These are phyloP conservation scores for Suhomyces bribrorum DNA, from an alignment of 1,139 yeast species.

Conservation along the genomic window DNA sequence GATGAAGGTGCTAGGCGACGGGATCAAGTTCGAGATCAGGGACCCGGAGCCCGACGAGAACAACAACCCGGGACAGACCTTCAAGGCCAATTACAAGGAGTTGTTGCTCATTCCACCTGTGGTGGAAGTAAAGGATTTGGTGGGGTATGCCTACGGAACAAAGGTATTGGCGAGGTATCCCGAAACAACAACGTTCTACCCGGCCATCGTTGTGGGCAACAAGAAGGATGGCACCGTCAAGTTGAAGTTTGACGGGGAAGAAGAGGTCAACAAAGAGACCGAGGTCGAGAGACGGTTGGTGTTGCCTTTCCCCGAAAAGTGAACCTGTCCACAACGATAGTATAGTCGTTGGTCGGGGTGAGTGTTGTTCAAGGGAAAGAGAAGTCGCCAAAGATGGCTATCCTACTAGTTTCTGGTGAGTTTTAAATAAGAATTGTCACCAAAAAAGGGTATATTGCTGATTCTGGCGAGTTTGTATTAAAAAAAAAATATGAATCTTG, in stretches of 20 bases:
- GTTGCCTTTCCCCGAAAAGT: conserved; percentile 64
- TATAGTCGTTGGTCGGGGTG: no score
- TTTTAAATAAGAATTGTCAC: no score
- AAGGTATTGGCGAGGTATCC: conserved; percentile 94
- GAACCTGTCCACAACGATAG: no score
- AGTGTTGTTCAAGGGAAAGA: no score
- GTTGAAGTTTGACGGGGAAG: conserved; percentile 93
- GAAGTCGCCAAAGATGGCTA: no score
- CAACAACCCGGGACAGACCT: conserved; percentile 85
- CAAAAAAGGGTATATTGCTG: no score
- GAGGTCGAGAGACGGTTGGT: conserved; percentile 87
- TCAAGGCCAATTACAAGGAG: conserved; percentile 80
- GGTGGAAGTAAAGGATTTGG: conserved; percentile 41
- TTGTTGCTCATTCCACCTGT: conserved; percentile 70
- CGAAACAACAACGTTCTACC: conserved; percentile 95
- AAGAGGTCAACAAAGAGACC: conserved; percentile 92
- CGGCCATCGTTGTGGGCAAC: conserved; percentile 85
- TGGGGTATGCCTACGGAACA: conserved; percentile 70
- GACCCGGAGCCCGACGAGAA: conserved; percentile 98
- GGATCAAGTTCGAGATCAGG: conserved; percentile 76
- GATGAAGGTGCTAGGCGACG: conserved; percentile 73
- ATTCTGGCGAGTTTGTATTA: no score
- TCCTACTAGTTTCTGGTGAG: no score
- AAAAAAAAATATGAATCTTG: no score
- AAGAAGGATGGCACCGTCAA: conserved; percentile 76